Evolutionary conservation across 1,139 yeast species (phyloP), one percentile per base, ranked within the genome.

Genomic region (Zygoascus meyerae): DNA sequence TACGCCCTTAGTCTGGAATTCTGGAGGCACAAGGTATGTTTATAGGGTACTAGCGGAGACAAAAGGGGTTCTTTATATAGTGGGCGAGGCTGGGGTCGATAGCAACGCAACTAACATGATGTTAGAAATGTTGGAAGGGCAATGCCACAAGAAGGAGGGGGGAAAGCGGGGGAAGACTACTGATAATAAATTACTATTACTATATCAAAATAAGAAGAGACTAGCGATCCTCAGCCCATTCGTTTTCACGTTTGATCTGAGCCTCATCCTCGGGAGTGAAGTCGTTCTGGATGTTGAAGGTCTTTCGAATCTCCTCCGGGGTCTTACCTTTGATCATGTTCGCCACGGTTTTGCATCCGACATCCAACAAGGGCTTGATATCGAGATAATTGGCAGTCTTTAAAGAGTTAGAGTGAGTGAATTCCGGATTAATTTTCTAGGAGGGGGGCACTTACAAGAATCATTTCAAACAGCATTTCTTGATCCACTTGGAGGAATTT

Each of bases 231-330:
- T 92, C 98, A 18, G 98, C 98, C 98, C 98, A 92, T 67, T 92
- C 98, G 65, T 92, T 92, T 68, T 92, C 98, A 62, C 96, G 80
- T 64, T 95, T 83, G 57, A 94, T 92, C 48, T 96, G 97, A 42
- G 95, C 96, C 70, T 92, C 98, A 68, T 94, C 98, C 66, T 94
- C 98, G 3, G 97, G 96, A 35, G 95, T 86, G 69, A 94, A 92
- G 67, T 94, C 98, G 65, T 90, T 87, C 51, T 84, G 94, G 59
- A 94, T 94, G 68, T 94, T 94, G 73, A 94, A 94, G 1, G 95
- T 86, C 67, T 87, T 85, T 68, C 98, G 81, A 61, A 94, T 87
- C 67, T 94, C 98, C 65, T 90, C 97, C 5, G 98, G 97, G 1
- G 90, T 77, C 70, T 94, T 89, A 48, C 95, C 94, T 68, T 90